A percentile compares a stretch with the other conserved stretches of the same genome.
Conservation (phyloP, 2,329 filamentous ascomycete species). For the Colletotrichum sp. region DNA sequence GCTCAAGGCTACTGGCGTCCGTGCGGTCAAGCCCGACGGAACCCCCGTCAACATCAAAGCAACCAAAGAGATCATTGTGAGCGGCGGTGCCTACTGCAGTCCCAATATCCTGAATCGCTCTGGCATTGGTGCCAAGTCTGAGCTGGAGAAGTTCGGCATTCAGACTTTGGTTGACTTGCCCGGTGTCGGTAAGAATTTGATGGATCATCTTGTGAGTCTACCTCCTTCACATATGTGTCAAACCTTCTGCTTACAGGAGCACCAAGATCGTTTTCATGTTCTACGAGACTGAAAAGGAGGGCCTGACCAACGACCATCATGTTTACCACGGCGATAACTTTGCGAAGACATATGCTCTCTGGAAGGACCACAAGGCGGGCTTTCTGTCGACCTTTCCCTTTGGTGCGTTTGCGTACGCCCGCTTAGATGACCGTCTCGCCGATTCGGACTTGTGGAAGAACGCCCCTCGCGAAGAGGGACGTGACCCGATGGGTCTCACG, state of each 20-base stretch:
- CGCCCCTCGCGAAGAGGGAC: conserved; percentile 50
- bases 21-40: conserved; percentile 42
- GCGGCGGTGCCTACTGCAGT: conserved; percentile 54
- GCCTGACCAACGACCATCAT: conserved; percentile 57
- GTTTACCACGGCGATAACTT: conserved; percentile 60
- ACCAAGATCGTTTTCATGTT: conserved; percentile 62
- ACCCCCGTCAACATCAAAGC: conserved; percentile 37
- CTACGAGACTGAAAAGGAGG: conserved; percentile 59
- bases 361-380: conserved; percentile 63
- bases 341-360: conserved; percentile 55
- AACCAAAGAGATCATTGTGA: conserved; percentile 44
- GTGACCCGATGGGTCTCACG: conserved; percentile 68
- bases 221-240: background rate
- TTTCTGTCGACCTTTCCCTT: conserved; percentile 67
- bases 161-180: conserved; percentile 45
- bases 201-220: conserved; percentile 49
- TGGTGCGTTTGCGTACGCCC: conserved; percentile 65
- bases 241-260: background rate
- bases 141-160: conserved; percentile 46
- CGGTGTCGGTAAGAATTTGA: conserved; percentile 56
- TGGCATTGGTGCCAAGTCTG: conserved; percentile 52
- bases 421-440: conserved; percentile 64
- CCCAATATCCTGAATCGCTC: conserved; percentile 58
- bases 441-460: conserved; percentile 59
- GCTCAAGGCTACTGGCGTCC: conserved; percentile 50